Conservation (phyloP, 1,139 yeast species). For the Petasospora fabianii region DNA sequence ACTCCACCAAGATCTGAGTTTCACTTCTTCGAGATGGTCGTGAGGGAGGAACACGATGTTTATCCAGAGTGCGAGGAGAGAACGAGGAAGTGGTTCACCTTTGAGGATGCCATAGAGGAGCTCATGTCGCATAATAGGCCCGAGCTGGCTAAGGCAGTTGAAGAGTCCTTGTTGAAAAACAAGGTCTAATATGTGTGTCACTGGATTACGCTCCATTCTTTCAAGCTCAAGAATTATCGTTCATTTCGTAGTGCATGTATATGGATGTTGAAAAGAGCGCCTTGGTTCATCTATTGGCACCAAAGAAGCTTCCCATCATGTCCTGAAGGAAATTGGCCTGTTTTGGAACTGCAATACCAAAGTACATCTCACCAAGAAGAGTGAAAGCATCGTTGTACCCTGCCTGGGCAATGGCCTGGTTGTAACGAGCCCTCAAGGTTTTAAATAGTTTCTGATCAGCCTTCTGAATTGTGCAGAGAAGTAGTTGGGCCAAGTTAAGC, state of each 20-base stretch:
- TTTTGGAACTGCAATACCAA: constrained; percentile 55
- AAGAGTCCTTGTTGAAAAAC: too few species aligned
- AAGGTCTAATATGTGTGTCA: too few species aligned
- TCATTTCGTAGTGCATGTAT: too few species aligned
- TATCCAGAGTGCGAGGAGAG: constrained; percentile 77
- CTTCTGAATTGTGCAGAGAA: constrained; percentile 59
- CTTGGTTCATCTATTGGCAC: constrained; percentile 3
- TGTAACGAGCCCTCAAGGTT: constrained; percentile 52
- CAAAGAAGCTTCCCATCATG: constrained; percentile 70
- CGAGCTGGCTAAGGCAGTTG: constrained; percentile 65
- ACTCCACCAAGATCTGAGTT: constrained; percentile 68
- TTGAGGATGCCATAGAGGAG: constrained; percentile 67
- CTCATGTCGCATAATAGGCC: constrained; percentile 57
- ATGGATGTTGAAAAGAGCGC: not conserved
- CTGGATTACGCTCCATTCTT: too few species aligned
- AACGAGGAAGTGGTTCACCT: constrained; percentile 71
- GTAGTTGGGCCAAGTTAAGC: constrained; percentile 66
- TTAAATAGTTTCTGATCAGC: constrained; percentile 46
- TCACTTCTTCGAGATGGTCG: constrained; percentile 76
- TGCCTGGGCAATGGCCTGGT: constrained; percentile 31
- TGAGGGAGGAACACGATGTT: constrained; percentile 47
- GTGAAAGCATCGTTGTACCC: constrained; percentile 43
- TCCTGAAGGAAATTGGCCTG: constrained; percentile 73
- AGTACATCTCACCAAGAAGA: constrained; percentile 51
- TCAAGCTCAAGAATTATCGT: too few species aligned